Conservation (phyloP, 2,329 filamentous ascomycete genomes). For the Sclerotinia glacialis region DNA sequence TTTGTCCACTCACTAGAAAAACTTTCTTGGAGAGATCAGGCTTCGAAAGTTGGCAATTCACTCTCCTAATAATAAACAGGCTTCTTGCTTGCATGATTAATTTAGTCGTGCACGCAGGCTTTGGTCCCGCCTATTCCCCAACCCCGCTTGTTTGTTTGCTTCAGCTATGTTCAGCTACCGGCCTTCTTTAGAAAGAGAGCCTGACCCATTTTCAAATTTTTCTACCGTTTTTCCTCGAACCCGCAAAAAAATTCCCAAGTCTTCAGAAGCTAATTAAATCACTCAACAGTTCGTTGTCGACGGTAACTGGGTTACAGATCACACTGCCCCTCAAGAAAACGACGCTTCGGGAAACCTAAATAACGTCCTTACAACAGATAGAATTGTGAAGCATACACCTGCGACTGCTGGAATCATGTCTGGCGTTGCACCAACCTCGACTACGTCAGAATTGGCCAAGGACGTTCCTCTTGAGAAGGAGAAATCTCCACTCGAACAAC, state of each 20-base stretch:
- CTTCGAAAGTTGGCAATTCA: slow-evolving; percentile 15
- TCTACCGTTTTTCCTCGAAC: background rate
- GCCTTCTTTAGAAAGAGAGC: slow-evolving; percentile 14
- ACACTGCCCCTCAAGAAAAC: slow-evolving; percentile 74
- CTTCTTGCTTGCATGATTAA: slow-evolving; percentile 8
- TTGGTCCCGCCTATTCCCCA: slow-evolving; percentile 16
- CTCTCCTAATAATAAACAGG: slow-evolving; percentile 10
- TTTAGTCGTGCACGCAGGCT: slow-evolving; percentile 2
- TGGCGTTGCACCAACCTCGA: slow-evolving; percentile 66
- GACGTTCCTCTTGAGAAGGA: slow-evolving; percentile 58
- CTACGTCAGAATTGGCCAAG: slow-evolving; percentile 68
- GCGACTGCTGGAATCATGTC: slow-evolving; percentile 55
- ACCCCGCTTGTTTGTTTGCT: slow-evolving; percentile 23
- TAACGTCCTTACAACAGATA: slow-evolving; percentile 79
- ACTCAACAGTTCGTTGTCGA: slow-evolving; percentile 82
- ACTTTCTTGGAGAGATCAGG: slow-evolving; percentile 1
- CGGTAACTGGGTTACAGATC: slow-evolving; percentile 83
- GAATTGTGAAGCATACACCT: slow-evolving; percentile 55
- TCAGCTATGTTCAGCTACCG: slow-evolving; percentile 16
- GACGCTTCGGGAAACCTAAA: slow-evolving; percentile 85
- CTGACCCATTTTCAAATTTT: slow-evolving; percentile 2
- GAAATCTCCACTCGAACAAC: slow-evolving; percentile 34
- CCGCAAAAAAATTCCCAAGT: background rate
- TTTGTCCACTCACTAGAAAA: background rate
- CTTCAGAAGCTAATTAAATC: slow-evolving; percentile 21